These are phyloP conservation scores for Candida sonorensis DNA, from an alignment of 805 yeast species.

Conservation along the genomic window DNA sequence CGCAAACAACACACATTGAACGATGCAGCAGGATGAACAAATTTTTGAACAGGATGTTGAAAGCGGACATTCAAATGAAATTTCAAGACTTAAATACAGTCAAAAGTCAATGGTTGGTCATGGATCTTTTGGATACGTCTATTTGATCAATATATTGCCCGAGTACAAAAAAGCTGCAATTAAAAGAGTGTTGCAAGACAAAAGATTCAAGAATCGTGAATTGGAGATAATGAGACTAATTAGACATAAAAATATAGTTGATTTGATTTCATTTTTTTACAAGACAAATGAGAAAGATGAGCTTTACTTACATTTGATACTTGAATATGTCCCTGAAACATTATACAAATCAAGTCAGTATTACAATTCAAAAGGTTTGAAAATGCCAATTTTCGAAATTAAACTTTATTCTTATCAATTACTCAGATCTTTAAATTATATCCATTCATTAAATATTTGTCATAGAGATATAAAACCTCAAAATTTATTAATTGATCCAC, in stretches of 20 bases:
- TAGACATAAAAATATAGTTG: slow-evolving; percentile 81
- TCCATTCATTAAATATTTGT: slow-evolving; percentile 73
- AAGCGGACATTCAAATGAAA: slow-evolving; percentile 64
- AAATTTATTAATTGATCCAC: slow-evolving; percentile 80
- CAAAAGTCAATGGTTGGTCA: slow-evolving; percentile 92
- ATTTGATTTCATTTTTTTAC: slow-evolving; percentile 80
- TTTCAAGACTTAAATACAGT: slow-evolving; percentile 61
- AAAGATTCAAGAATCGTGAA: slow-evolving; percentile 89
- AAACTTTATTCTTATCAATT: slow-evolving; percentile 78
- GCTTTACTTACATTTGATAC: slow-evolving; percentile 78
- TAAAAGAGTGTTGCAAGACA: slow-evolving; percentile 94
- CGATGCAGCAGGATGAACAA: slow-evolving; percentile 11
- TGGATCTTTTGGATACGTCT: slow-evolving; percentile 99
- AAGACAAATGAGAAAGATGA: slow-evolving; percentile 59
- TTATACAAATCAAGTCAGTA: slow-evolving; percentile 85
- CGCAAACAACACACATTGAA: too few relatives aligned
- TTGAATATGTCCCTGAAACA: slow-evolving; percentile 95
- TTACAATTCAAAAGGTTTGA: slow-evolving; percentile 62
- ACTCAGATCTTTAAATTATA: slow-evolving; percentile 70
- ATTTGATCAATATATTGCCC: slow-evolving; percentile 73
- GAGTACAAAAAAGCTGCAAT: slow-evolving; percentile 81
- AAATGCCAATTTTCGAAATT: slow-evolving; percentile 87
- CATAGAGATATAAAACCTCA: slow-evolving; percentile 94
- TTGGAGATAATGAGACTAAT: slow-evolving; percentile 90
- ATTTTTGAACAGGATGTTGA: slow-evolving; percentile 56